Evolutionary conservation across 371 early-diverging fungal species (phyloP).

Genomic region (Syncephalastrum contaminatum): DNA sequence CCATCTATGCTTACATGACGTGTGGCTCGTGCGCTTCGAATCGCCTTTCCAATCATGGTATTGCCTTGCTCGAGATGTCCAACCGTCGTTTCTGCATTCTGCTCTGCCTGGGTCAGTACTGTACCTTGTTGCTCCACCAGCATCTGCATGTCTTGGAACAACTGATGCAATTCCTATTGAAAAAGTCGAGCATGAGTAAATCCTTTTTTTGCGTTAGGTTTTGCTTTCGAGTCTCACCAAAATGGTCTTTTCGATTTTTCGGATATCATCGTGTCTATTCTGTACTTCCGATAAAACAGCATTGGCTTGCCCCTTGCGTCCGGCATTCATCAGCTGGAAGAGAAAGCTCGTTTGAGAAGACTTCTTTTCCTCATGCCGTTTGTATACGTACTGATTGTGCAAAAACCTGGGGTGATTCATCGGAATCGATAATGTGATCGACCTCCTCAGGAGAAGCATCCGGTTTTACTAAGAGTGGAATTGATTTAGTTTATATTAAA

Average conservation of each 20-base stretch:
- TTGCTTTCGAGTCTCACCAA: conserved; percentile 36
- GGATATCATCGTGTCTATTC: conserved; percentile 74
- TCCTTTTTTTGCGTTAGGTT: no score
- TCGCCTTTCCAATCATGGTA: conserved; percentile 63
- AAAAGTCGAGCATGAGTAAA: no score
- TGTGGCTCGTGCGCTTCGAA: conserved; percentile 61
- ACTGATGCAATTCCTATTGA: conserved; percentile 18
- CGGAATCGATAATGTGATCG: conserved; percentile 64
- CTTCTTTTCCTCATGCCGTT: background rate
- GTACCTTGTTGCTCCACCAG: conserved; percentile 78
- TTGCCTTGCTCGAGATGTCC: conserved; percentile 66
- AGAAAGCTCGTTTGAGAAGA: background rate
- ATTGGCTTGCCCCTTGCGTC: conserved; percentile 71
- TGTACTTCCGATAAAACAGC: conserved; percentile 73
- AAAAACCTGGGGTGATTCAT: conserved; percentile 71
- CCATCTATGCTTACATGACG: conserved; percentile 49
- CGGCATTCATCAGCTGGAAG: conserved; percentile 60
- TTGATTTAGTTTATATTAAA: background rate
- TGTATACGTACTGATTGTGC: conserved; percentile 64
- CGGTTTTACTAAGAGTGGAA: conserved; percentile 60
- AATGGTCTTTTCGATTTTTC: conserved; percentile 75
- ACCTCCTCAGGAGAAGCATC: conserved; percentile 77
- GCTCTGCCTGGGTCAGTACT: conserved; percentile 65
- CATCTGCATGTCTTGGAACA: conserved; percentile 71
- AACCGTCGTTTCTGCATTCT: conserved; percentile 58